phyloP scores from a whole-genome alignment of 2,329 filamentous ascomycete species.

The Trichoderma polysporum region DNA sequence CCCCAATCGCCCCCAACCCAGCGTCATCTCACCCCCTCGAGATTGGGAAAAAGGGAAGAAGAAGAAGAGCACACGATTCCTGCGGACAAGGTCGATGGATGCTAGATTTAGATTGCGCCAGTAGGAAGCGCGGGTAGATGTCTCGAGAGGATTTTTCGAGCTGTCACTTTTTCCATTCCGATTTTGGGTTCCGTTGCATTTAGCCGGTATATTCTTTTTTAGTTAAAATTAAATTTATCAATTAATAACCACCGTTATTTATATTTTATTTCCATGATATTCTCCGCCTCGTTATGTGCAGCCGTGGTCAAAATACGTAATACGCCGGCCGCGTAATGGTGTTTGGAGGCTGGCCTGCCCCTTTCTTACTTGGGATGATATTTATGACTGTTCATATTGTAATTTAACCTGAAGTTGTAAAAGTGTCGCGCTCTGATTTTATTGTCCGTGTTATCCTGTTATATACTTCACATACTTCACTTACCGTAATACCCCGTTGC shows the following conservation, averaged over 20 bases:
- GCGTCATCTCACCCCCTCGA: background rate
- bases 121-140: background rate
- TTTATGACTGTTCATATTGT: background rate
- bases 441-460: background rate
- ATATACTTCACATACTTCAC: background rate
- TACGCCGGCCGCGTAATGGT: background rate
- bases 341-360: background rate
- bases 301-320: background rate
- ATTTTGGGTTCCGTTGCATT: slow-evolving; percentile 12
- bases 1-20: background rate
- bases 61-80: background rate
- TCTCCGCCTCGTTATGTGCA: background rate
- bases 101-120: slow-evolving; percentile 19
- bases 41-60: background rate
- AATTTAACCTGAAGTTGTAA: too few species aligned
- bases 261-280: background rate
- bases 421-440: too few species aligned
- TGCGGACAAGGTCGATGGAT: slow-evolving; percentile 4
- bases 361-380: background rate
- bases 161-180: slow-evolving; percentile 2
- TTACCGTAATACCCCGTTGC: background rate
- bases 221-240: background rate
- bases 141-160: background rate
- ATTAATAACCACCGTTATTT: background rate
- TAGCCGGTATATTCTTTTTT: background rate